Conservation (phyloP, 306 rosid species). For the Pterocarpus macrocarpus region DNA sequence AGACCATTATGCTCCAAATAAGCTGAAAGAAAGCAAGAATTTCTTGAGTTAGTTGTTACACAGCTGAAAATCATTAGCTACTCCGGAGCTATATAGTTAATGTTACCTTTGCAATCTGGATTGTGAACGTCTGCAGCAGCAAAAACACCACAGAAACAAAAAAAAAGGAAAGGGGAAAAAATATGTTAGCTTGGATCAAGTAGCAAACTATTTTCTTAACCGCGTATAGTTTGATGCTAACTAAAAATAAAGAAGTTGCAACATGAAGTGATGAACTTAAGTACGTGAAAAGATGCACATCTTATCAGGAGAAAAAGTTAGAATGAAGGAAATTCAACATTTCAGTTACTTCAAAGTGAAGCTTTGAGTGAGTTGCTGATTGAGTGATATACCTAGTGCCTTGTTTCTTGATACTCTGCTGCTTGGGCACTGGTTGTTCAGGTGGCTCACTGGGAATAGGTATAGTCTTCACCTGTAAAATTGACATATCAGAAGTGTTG, state of each 20-base stretch:
- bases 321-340: neutral
- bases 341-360: slow-evolving; percentile 11
- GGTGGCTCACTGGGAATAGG: slow-evolving; percentile 62
- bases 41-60: slow-evolving; percentile 16
- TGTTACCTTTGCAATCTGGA: slow-evolving; percentile 69
- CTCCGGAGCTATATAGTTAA: neutral
- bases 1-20: slow-evolving; percentile 48
- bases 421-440: slow-evolving; percentile 53
- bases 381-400: slow-evolving; percentile 57
- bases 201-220: neutral
- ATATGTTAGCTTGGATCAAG: slow-evolving; percentile 35
- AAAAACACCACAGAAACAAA: neutral
- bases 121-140: slow-evolving; percentile 62
- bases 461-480: slow-evolving; percentile 68
- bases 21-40: slow-evolving; percentile 42
- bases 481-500: slow-evolving; percentile 31
- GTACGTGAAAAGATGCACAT: neutral
- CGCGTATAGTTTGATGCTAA: too few relatives aligned
- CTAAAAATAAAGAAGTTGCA: too few relatives aligned
- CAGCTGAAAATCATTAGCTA: slow-evolving; percentile 4
- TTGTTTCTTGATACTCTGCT: slow-evolving; percentile 45
- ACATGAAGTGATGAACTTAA: neutral
- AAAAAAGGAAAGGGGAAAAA: neutral
- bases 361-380: slow-evolving; percentile 1
- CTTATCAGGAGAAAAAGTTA: neutral